phyloP scores from a whole-genome alignment of 2,329 filamentous ascomycete species.

The Aspergillus unguis region DNA sequence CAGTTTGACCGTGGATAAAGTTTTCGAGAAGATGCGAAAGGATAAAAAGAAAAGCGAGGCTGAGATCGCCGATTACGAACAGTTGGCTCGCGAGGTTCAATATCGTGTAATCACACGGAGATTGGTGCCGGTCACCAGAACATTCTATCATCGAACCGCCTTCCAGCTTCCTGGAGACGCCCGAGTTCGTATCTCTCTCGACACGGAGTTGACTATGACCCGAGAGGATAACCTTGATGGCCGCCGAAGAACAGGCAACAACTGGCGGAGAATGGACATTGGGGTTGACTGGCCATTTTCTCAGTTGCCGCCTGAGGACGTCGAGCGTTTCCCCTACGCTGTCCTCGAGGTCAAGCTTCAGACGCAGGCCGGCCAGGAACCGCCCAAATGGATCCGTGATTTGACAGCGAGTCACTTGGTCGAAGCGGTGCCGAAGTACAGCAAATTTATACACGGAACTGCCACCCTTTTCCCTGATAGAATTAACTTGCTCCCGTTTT shows the following conservation, averaged over 20 bases:
- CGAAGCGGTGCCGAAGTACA: slow-evolving; percentile 98
- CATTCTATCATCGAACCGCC: slow-evolving; percentile 96
- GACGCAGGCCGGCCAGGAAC: slow-evolving; percentile 90
- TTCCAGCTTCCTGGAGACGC: slow-evolving; percentile 97
- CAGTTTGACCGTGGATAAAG: slow-evolving; percentile 74
- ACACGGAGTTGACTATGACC: slow-evolving; percentile 92
- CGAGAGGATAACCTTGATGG: slow-evolving; percentile 95
- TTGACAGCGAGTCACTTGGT: slow-evolving; percentile 91
- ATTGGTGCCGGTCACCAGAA: slow-evolving; percentile 84
- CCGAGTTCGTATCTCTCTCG: slow-evolving; percentile 90
- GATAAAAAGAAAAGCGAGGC: slow-evolving; percentile 92
- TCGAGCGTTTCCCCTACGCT: slow-evolving; percentile 91
- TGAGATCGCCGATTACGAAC: slow-evolving; percentile 84
- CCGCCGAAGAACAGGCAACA: slow-evolving; percentile 68
- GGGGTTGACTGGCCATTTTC: slow-evolving; percentile 93
- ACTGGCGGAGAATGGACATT: slow-evolving; percentile 97
- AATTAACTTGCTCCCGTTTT: slow-evolving; percentile 90
- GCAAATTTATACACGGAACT: slow-evolving; percentile 96
- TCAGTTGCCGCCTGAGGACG: slow-evolving; percentile 78
- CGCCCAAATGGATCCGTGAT: slow-evolving; percentile 93
- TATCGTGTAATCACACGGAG: slow-evolving; percentile 86
- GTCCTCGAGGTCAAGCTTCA: slow-evolving; percentile 97
- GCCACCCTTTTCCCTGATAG: slow-evolving; percentile 80
- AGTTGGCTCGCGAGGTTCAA: slow-evolving; percentile 86
- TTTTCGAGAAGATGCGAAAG: slow-evolving; percentile 96